Percentiles rank a stretch among this genome's conserved stretches.
phyloP scores from a whole-genome alignment of 2,329 filamentous ascomycete genomes.

The Trichoderma polysporum region DNA sequence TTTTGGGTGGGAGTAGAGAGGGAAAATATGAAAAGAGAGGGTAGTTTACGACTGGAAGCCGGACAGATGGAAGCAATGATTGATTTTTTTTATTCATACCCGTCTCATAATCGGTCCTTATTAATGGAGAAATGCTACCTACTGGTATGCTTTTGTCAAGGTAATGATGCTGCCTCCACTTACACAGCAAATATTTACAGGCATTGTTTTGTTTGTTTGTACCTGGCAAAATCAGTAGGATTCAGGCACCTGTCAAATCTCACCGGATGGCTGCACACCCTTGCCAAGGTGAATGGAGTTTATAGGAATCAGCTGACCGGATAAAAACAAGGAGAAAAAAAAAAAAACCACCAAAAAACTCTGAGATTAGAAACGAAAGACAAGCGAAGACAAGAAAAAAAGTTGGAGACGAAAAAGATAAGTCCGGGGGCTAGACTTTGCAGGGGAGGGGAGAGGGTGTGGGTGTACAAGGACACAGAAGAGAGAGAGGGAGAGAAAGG shows the following conservation, averaged over 20 bases:
- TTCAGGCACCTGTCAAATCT: slow-evolving; percentile 1
- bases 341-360: not conserved
- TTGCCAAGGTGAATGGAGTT: not conserved
- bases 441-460: not conserved
- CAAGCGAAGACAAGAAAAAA: not conserved
- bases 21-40: not conserved
- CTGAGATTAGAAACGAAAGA: not conserved
- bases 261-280: not conserved
- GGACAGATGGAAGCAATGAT: not conserved
- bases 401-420: not conserved
- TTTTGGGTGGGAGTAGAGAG: not conserved
- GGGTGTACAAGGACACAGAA: not conserved
- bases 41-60: not conserved
- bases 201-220: not conserved
- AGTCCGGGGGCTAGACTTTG: not conserved
- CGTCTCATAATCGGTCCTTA: not conserved
- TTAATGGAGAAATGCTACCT: not conserved
- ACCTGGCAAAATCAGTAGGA: not conserved
- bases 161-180: not conserved
- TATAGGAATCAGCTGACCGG: slow-evolving; percentile 2
- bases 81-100: not conserved
- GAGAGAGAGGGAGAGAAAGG: not conserved
- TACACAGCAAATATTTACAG: not conserved
- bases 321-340: not conserved
- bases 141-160: not conserved